A percentile compares a stretch with the other conserved stretches of the same genome.
These are phyloP conservation scores for Monilinia aucupariae DNA, from an alignment of 2,329 filamentous ascomycete genomes.

Conservation along the genomic window DNA sequence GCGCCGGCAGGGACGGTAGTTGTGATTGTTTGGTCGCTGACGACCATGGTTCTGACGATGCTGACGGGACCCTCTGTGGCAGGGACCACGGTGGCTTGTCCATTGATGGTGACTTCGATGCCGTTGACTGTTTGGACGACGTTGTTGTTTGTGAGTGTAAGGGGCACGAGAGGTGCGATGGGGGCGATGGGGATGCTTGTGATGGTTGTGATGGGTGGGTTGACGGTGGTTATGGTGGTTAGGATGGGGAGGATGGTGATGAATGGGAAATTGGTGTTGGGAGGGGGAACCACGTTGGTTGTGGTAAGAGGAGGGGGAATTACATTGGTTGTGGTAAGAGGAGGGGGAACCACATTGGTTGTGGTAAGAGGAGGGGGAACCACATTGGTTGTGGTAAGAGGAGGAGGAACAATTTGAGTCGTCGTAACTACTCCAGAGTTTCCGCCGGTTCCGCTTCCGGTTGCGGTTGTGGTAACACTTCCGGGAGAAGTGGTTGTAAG, in stretches of 20 bases:
- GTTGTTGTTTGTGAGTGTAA: not conserved
- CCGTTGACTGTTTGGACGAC: not conserved
- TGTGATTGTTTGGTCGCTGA: not conserved
- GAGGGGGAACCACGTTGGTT: not conserved
- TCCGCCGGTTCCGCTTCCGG: not conserved
- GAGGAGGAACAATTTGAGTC: not conserved
- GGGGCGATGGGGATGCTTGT: not conserved
- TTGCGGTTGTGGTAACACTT: not conserved
- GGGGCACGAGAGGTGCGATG: not conserved
- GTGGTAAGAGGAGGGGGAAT: not conserved
- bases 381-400: not conserved
- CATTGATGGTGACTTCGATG: not conserved
- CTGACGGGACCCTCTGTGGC: not conserved
- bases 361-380: not conserved
- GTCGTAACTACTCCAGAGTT: not conserved
- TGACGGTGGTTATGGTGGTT: constrained; percentile 10
- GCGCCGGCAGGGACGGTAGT: not conserved
- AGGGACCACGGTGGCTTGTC: not conserved
- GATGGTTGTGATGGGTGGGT: constrained; percentile 9
- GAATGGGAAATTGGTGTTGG: not conserved
- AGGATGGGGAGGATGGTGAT: constrained; percentile 10
- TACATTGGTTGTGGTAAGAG: not conserved
- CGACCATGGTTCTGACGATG: not conserved
- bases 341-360: not conserved
- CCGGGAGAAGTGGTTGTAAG: not conserved